Conservation (phyloP, 2,329 filamentous ascomycete genomes). For the Chrysosporium keratinophilum region DNA sequence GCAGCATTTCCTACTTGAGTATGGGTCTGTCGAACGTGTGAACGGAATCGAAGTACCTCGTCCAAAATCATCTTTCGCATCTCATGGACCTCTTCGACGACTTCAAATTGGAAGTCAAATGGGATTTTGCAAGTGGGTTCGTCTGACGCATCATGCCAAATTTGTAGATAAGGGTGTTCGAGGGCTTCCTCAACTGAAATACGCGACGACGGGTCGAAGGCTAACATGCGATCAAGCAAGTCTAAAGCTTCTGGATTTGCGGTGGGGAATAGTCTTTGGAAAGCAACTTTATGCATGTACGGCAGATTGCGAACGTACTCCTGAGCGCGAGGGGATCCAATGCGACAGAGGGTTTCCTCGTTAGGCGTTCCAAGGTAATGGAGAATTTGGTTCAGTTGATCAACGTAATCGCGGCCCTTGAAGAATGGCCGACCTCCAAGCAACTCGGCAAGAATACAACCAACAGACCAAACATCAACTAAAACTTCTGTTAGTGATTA, state of each 20-base stretch:
- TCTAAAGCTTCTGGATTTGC: slow-evolving; percentile 95
- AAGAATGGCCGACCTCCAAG: slow-evolving; percentile 96
- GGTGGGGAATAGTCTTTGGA: slow-evolving; percentile 78
- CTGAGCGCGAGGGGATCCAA: slow-evolving; percentile 88
- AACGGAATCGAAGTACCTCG: slow-evolving; percentile 82
- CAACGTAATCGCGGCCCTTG: slow-evolving; percentile 97
- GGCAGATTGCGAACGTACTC: slow-evolving; percentile 97
- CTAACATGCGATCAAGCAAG: slow-evolving; percentile 91
- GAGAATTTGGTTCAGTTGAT: slow-evolving; percentile 97
- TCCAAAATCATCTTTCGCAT: slow-evolving; percentile 97
- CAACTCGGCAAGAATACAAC: slow-evolving; percentile 92
- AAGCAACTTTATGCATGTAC: slow-evolving; percentile 86
- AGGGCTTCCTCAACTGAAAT: slow-evolving; percentile 92
- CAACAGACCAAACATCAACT: slow-evolving; percentile 99
- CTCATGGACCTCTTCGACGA: slow-evolving; percentile 86
- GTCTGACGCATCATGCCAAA: slow-evolving; percentile 97
- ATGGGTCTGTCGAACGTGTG: slow-evolving; percentile 45
- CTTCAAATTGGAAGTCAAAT: slow-evolving; percentile 97
- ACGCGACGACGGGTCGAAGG: slow-evolving; percentile 87
- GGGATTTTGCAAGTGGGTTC: slow-evolving; percentile 87
- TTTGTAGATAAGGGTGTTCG: slow-evolving; percentile 90
- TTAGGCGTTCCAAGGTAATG: slow-evolving; percentile 96
- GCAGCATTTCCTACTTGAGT: slow-evolving; percentile 28
- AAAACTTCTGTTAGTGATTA: neutral
- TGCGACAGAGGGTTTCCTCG: slow-evolving; percentile 84